phyloP scores from a whole-genome alignment of 208 protist genomes.

The Trypanosoma scelopori region DNA sequence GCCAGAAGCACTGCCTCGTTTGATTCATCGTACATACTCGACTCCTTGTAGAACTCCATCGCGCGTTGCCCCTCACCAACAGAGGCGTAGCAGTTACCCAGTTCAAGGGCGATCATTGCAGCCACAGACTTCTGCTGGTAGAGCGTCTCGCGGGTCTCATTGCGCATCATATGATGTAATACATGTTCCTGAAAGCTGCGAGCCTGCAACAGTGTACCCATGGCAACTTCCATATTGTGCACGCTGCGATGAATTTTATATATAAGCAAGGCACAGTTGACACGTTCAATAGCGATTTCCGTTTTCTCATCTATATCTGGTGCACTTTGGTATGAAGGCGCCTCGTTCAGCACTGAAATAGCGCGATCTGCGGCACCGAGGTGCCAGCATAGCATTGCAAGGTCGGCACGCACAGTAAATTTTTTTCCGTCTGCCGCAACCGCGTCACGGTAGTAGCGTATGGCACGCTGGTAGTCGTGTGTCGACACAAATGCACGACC shows the following conservation, averaged over 20 bases:
- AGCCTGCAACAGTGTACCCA: conserved; percentile 66
- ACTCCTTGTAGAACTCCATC: conserved; percentile 78
- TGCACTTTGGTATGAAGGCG: conserved; percentile 42
- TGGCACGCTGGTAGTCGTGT: conserved; percentile 92
- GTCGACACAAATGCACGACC: conserved; percentile 91
- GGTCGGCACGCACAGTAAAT: conserved; percentile 82
- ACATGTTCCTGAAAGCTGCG: conserved; percentile 71
- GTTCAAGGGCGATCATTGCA: conserved; percentile 74
- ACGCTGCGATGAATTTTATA: conserved; percentile 74
- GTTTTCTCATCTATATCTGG: conserved; percentile 43
- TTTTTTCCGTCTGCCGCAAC: conserved; percentile 61
- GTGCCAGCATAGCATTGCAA: conserved; percentile 90
- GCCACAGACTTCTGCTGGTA: conserved; percentile 74
- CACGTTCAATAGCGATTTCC: conserved; percentile 57
- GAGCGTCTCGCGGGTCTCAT: conserved; percentile 79
- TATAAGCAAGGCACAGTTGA: conserved; percentile 87
- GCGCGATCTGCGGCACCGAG: conserved; percentile 71
- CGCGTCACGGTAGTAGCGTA: conserved; percentile 91
- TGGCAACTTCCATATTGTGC: conserved; percentile 32
- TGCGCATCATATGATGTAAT: conserved; percentile 65
- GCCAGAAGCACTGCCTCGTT: conserved; percentile 74
- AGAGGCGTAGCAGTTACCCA: conserved; percentile 60
- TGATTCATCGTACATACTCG: conserved; percentile 83
- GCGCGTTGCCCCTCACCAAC: conserved; percentile 46
- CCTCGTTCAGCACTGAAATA: conserved; percentile 51